Conservation (phyloP, 1,284 basidiomycete genomes). For the Leccinum solheimii region DNA sequence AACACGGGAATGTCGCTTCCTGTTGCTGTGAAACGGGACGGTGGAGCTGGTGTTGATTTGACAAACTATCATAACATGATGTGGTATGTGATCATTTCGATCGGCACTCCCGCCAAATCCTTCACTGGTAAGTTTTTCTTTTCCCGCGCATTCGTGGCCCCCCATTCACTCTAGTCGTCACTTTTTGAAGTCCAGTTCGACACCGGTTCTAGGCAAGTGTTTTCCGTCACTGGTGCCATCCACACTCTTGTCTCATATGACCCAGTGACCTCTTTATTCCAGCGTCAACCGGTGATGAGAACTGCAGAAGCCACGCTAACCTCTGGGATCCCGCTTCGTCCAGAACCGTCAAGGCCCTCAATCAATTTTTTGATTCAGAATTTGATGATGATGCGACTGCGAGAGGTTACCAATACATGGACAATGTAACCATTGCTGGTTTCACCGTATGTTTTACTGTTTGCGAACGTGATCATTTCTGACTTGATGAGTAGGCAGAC, state of each 20-base stretch:
- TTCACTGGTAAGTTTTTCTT: background rate
- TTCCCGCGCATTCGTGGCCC: background rate
- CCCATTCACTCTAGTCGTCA: background rate
- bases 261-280: background rate
- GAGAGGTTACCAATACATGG: background rate
- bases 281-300: background rate
- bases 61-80: background rate
- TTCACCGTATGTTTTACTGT: background rate
- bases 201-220: background rate
- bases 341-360: background rate
- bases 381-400: background rate
- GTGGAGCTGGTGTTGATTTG: background rate
- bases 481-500: background rate
- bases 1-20: background rate
- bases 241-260: background rate
- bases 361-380: background rate
- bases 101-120: background rate
- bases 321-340: background rate
- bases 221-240: background rate
- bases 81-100: background rate
- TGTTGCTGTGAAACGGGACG: background rate
- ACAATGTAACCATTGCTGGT: background rate
- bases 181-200: background rate
- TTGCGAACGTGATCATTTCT: background rate
- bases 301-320: background rate